These are phyloP conservation scores for Arabidopsis lyrata DNA, from an alignment of 441 rosid genomes.

Conservation along the genomic window DNA sequence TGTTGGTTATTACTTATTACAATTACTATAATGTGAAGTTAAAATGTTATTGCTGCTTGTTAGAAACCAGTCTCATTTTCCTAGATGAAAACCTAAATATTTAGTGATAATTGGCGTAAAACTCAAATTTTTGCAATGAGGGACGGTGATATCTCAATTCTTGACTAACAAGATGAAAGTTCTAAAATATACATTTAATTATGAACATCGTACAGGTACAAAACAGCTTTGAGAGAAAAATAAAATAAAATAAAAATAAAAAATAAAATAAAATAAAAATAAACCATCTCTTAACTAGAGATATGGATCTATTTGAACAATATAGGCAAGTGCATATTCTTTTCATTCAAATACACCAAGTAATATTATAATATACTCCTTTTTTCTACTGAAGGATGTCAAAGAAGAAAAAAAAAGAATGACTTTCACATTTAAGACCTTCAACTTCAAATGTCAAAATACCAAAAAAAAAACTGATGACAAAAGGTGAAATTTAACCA, in stretches of 20 bases:
- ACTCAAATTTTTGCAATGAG: neutral
- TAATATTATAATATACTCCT: too few species aligned
- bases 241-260: too few species aligned
- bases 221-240: neutral
- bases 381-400: too few species aligned
- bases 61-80: too few species aligned
- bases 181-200: neutral
- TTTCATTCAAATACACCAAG: neutral
- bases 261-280: too few species aligned
- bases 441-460: conserved; percentile 13
- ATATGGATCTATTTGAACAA: neutral
- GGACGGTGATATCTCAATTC: neutral
- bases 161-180: neutral
- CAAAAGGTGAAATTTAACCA: conserved; percentile 7
- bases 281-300: neutral
- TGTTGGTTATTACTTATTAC: too few species aligned
- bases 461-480: neutral
- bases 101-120: neutral
- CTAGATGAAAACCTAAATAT: neutral
- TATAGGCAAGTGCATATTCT: neutral
- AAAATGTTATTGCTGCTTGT: neutral
- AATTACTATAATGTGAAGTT: too few species aligned
- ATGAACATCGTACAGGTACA: neutral
- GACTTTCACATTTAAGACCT: neutral
- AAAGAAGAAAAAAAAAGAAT: too few species aligned